phyloP scores from a whole-genome alignment of 2,329 filamentous ascomycete genomes.

The Colletotrichum viniferum region DNA sequence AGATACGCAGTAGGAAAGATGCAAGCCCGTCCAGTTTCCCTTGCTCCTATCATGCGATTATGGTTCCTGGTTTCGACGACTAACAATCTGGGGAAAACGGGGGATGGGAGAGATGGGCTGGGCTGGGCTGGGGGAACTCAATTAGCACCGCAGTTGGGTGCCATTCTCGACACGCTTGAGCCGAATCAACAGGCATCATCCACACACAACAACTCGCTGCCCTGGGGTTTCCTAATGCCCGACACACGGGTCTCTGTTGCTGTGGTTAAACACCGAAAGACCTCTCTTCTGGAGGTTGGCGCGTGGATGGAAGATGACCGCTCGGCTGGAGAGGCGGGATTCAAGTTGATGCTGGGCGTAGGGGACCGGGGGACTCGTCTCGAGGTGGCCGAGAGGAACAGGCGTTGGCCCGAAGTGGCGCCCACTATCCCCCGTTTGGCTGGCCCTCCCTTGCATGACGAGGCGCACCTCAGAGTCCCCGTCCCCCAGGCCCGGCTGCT shows the following conservation, averaged over 20 bases:
- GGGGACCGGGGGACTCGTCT: background rate
- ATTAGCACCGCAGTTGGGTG: background rate
- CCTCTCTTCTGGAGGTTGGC: background rate
- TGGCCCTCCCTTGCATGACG: background rate
- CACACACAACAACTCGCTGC: background rate
- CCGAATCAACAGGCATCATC: constrained; percentile 15
- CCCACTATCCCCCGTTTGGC: background rate
- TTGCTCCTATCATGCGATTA: background rate
- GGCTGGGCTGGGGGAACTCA: background rate
- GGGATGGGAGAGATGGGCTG: background rate
- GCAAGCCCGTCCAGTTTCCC: background rate
- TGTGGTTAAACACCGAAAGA: background rate
- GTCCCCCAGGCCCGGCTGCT: background rate
- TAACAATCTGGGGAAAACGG: background rate
- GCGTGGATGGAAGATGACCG: background rate
- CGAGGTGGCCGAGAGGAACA: constrained; percentile 5
- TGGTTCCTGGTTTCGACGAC: background rate
- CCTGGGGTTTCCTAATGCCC: background rate
- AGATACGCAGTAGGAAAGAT: background rate
- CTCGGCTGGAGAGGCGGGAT: background rate
- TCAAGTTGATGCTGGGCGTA: background rate
- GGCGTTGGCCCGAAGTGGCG: constrained; percentile 14
- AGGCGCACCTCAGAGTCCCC: background rate
- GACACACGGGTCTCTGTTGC: background rate
- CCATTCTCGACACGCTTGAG: background rate